phyloP scores from a whole-genome alignment of 306 rosid genomes.

The Cicer bijugum region DNA sequence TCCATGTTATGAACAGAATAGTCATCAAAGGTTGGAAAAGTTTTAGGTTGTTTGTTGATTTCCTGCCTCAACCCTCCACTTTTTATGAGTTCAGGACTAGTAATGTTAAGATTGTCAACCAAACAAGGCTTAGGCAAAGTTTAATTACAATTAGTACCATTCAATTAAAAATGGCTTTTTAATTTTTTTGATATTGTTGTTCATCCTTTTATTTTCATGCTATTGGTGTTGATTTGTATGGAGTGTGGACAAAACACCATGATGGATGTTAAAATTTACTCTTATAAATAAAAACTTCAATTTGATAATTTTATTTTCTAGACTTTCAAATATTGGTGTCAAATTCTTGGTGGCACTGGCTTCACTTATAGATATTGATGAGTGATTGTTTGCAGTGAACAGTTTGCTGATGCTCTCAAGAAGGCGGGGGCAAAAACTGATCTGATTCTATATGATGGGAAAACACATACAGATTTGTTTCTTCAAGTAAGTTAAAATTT shows the following conservation, averaged over 20 bases:
- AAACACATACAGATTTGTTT: constrained; percentile 96
- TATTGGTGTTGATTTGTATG: neutral
- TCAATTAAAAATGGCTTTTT: neutral
- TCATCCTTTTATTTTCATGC: constrained; percentile 34
- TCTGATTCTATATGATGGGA: constrained; percentile 74
- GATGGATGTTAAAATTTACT: constrained; percentile 18
- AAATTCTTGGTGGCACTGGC: neutral
- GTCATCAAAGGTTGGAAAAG: neutral
- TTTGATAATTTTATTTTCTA: constrained; percentile 30
- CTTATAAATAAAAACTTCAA: constrained; percentile 10
- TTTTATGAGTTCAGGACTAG: neutral
- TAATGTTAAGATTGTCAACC: neutral
- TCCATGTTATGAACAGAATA: constrained; percentile 19
- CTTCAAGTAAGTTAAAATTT: constrained; percentile 67
- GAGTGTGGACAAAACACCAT: neutral
- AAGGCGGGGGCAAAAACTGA: constrained; percentile 71
- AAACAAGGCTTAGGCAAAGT: neutral
- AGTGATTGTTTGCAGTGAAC: constrained; percentile 62
- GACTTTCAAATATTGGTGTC: constrained; percentile 1
- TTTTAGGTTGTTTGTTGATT: constrained; percentile 3
- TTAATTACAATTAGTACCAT: constrained; percentile 8
- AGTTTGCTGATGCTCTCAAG: constrained; percentile 64
- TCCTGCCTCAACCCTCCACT: constrained; percentile 5
- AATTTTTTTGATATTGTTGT: neutral
- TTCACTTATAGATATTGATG: constrained; percentile 25